phyloP scores from a whole-genome alignment of 495 filamentous ascomycete genomes.

The Ramalina peruviana region DNA sequence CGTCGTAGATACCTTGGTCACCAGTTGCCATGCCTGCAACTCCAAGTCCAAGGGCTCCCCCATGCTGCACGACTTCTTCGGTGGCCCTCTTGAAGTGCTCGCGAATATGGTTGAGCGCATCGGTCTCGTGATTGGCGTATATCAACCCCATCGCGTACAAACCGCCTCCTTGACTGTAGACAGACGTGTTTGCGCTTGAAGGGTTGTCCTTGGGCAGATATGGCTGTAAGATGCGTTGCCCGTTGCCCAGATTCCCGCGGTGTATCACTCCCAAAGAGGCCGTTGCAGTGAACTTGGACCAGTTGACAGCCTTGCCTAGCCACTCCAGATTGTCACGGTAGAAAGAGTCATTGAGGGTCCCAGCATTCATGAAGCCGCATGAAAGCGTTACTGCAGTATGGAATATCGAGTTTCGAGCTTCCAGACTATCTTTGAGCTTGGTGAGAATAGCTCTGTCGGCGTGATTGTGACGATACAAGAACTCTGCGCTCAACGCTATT shows the following conservation, averaged over 20 bases:
- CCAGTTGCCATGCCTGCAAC: slow-evolving; percentile 97
- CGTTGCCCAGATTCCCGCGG: slow-evolving; percentile 82
- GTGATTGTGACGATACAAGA: slow-evolving; percentile 88
- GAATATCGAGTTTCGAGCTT: slow-evolving; percentile 95
- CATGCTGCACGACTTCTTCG: slow-evolving; percentile 94
- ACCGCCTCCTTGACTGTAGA: slow-evolving; percentile 91
- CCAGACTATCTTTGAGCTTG: slow-evolving; percentile 88
- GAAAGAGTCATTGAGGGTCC: slow-evolving; percentile 93
- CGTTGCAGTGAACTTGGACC: slow-evolving; percentile 98
- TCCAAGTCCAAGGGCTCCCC: slow-evolving; percentile 86
- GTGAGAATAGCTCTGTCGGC: slow-evolving; percentile 80
- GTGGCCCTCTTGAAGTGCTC: slow-evolving; percentile 73
- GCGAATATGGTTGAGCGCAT: slow-evolving; percentile 78
- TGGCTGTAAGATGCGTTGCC: slow-evolving; percentile 82
- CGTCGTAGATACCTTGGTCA: slow-evolving; percentile 78
- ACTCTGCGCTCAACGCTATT: slow-evolving; percentile 88
- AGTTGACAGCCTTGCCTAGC: slow-evolving; percentile 97
- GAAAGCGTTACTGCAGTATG: slow-evolving; percentile 93
- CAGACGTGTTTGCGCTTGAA: slow-evolving; percentile 50
- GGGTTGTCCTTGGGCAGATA: slow-evolving; percentile 69
- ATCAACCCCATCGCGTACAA: slow-evolving; percentile 94
- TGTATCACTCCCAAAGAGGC: slow-evolving; percentile 95
- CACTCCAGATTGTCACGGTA: slow-evolving; percentile 96
- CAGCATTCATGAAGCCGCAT: slow-evolving; percentile 99
- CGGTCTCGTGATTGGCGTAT: slow-evolving; percentile 91